These are phyloP conservation scores for Alternaria infectoria DNA, from an alignment of 2,329 filamentous ascomycete genomes.

Conservation along the genomic window DNA sequence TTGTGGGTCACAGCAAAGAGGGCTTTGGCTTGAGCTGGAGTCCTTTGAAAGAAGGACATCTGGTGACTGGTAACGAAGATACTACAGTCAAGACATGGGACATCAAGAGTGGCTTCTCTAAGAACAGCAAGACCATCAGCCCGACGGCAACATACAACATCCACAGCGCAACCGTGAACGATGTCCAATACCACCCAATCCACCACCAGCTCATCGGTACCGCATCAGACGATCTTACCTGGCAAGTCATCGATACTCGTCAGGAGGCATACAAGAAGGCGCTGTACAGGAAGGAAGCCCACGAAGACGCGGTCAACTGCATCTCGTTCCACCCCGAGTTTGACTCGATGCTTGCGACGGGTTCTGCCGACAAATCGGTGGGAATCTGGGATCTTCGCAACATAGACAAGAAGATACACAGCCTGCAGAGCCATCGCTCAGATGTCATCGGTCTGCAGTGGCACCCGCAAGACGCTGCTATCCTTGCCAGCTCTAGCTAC, in stretches of 20 bases:
- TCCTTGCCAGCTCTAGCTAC: conserved; percentile 90
- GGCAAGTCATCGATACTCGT: conserved; percentile 91
- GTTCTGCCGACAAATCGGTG: conserved; percentile 93
- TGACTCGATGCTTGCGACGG: conserved; percentile 90
- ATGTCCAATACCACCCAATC: conserved; percentile 92
- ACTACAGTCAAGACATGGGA: conserved; percentile 93
- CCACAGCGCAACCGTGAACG: conserved; percentile 91
- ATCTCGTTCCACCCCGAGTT: conserved; percentile 90
- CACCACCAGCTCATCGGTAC: conserved; percentile 83
- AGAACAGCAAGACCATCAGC: conserved; percentile 71
- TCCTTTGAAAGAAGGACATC: conserved; percentile 77
- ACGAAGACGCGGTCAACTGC: conserved; percentile 94
- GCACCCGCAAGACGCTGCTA: conserved; percentile 89
- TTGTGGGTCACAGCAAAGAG: conserved; percentile 84
- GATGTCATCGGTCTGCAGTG: conserved; percentile 91
- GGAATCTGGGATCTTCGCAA: conserved; percentile 95
- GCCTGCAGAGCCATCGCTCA: conserved; percentile 85
- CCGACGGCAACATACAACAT: conserved; percentile 81
- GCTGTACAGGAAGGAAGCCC: conserved; percentile 74
- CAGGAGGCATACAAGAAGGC: conserved; percentile 69
- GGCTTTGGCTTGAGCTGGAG: conserved; percentile 95
- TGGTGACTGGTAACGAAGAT: conserved; percentile 92
- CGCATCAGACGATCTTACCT: conserved; percentile 91
- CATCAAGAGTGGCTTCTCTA: conserved; percentile 72
- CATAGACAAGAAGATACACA: conserved; percentile 86